phyloP scores from a whole-genome alignment of 1,139 yeast genomes.

The Candida sp. region DNA sequence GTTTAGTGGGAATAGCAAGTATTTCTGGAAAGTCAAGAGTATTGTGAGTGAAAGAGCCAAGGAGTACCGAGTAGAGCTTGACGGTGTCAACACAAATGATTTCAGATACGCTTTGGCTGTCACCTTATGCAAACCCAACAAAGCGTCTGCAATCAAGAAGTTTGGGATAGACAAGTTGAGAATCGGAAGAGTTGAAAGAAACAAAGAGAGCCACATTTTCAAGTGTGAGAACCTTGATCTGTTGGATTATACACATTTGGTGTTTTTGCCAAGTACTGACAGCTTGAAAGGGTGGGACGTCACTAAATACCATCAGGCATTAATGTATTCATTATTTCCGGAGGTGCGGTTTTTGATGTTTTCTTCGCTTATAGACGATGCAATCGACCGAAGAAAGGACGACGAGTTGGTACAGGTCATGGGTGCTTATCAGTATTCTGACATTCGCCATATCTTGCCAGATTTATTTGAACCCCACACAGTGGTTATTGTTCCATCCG shows the following conservation, averaged over 20 bases:
- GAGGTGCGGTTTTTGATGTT: background rate
- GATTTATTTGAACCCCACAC: background rate
- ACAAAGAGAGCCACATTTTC: background rate
- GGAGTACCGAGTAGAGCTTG: constrained; percentile 5
- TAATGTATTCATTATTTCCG: background rate
- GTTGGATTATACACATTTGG: constrained; percentile 5
- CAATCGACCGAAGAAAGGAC: background rate
- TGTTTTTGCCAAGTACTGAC: constrained; percentile 3
- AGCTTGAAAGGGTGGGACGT: background rate
- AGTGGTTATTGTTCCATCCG: constrained; percentile 3
- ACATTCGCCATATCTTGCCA: background rate
- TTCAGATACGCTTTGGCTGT: constrained; percentile 19
- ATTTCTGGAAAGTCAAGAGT: constrained; percentile 13
- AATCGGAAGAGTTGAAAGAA: constrained; percentile 17
- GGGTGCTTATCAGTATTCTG: background rate
- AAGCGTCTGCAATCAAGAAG: constrained; percentile 24
- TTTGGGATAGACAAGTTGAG: constrained; percentile 28
- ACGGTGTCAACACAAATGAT: background rate
- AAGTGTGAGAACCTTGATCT: constrained; percentile 7
- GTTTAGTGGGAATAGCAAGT: constrained; percentile 9
- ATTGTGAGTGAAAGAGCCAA: constrained; percentile 6
- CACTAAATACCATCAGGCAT: background rate
- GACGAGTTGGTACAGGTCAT: background rate
- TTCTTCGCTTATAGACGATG: background rate
- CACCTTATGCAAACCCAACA: constrained; percentile 35